These are phyloP conservation scores for Pseudocercospora musae DNA, from an alignment of 2,329 filamentous ascomycete species.

Conservation along the genomic window DNA sequence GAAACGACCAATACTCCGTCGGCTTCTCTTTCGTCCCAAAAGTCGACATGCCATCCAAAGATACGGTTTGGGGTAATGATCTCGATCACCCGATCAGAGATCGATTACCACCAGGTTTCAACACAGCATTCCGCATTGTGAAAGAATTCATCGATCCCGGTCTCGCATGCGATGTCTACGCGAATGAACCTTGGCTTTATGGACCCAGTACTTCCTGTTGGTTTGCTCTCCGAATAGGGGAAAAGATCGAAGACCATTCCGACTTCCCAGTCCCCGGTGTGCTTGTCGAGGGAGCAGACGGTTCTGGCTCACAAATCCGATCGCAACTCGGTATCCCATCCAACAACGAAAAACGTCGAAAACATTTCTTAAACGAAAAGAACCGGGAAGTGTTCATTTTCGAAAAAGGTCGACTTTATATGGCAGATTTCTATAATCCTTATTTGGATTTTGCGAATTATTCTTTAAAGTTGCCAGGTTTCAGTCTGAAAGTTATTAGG, in stretches of 20 bases:
- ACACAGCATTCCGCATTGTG: slow-evolving; percentile 77
- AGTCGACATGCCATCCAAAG: slow-evolving; percentile 57
- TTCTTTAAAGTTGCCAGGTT: slow-evolving; percentile 44
- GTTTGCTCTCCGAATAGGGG: slow-evolving; percentile 34
- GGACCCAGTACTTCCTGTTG: slow-evolving; percentile 56
- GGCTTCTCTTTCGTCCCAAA: slow-evolving; percentile 73
- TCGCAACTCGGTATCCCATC: slow-evolving; percentile 35
- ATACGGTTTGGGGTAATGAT: slow-evolving; percentile 90
- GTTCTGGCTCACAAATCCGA: slow-evolving; percentile 35
- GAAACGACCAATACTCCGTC: slow-evolving; percentile 79
- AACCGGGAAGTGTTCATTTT: slow-evolving; percentile 41
- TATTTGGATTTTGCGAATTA: slow-evolving; percentile 50
- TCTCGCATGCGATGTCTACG: slow-evolving; percentile 82
- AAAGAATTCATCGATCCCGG: slow-evolving; percentile 90
- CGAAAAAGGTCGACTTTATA: slow-evolving; percentile 44
- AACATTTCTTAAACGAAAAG: slow-evolving; percentile 39
- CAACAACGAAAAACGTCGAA: slow-evolving; percentile 44
- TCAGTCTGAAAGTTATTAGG: slow-evolving; percentile 44
- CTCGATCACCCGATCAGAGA: slow-evolving; percentile 88
- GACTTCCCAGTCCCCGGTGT: slow-evolving; percentile 31
- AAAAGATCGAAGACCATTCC: slow-evolving; percentile 18
- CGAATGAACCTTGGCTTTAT: slow-evolving; percentile 81
- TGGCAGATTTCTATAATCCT: slow-evolving; percentile 49
- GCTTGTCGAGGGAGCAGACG: slow-evolving; percentile 42
- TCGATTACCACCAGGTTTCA: slow-evolving; percentile 78